Percentiles rank a stretch among this genome's conserved stretches.
These are phyloP conservation scores for Globisporangium nagaii DNA, from an alignment of 352 stramenopile genomes.

Conservation along the genomic window DNA sequence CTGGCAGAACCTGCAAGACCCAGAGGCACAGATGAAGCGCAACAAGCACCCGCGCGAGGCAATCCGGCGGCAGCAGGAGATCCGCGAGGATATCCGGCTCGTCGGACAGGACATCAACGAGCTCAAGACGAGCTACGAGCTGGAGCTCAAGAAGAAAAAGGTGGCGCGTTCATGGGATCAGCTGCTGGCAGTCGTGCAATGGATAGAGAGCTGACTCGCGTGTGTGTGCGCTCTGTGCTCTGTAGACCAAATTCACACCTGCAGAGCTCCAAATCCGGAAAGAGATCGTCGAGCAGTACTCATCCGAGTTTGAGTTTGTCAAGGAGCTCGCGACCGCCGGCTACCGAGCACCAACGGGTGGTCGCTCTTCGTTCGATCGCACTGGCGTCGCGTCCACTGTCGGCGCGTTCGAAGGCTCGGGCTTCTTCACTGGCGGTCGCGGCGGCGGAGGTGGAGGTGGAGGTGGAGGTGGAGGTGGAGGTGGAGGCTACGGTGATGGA, in stretches of 20 bases:
- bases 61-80: conserved; percentile 74
- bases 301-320: conserved; percentile 66
- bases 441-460: conserved; percentile 22
- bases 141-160: conserved; percentile 82
- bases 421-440: conserved; percentile 36
- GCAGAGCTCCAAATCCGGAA: conserved; percentile 75
- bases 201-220: too few species aligned
- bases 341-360: conserved; percentile 39
- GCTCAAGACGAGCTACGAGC: conserved; percentile 61
- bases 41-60: conserved; percentile 75
- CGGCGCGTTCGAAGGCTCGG: conserved; percentile 59
- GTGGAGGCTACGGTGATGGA: conserved; percentile 14
- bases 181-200: too few species aligned
- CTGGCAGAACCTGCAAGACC: conserved; percentile 65
- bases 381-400: conserved; percentile 38
- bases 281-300: conserved; percentile 78
- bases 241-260: conserved; percentile 67
- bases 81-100: conserved; percentile 74
- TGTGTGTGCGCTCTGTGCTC: neutral
- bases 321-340: conserved; percentile 65
- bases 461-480: conserved; percentile 20
- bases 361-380: conserved; percentile 37
- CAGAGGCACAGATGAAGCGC: conserved; percentile 48
- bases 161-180: too few species aligned
- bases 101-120: conserved; percentile 71